phyloP scores from a whole-genome alignment of 495 filamentous ascomycete genomes.

The Xylaria scruposa region DNA sequence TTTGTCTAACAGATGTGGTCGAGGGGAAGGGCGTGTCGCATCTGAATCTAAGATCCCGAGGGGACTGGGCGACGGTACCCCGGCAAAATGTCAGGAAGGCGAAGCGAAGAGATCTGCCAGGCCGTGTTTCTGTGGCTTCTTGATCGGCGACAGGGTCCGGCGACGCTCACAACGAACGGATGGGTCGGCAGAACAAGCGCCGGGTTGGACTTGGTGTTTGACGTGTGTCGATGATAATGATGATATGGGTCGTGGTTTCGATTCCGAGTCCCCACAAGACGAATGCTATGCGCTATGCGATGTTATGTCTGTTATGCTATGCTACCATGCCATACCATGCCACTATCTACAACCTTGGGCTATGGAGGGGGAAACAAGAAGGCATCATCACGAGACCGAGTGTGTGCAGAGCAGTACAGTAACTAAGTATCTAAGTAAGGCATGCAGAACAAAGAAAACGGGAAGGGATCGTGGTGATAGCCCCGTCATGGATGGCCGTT shows the following conservation, averaged over 20 bases:
- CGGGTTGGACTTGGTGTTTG: conserved; percentile 23
- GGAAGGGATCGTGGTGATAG: not conserved
- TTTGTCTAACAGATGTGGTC: not conserved
- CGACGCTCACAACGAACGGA: conserved; percentile 14
- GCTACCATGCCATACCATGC: conserved; percentile 3
- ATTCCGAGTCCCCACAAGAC: conserved; percentile 9
- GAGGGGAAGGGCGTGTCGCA: conserved; percentile 34
- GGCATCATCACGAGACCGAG: not conserved
- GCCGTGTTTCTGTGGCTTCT: conserved; percentile 33
- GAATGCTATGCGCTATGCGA: conserved; percentile 16
- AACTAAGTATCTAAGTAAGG: not conserved
- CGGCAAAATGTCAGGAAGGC: conserved; percentile 19
- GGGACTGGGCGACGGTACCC: not conserved
- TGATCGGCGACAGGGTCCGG: conserved; percentile 37
- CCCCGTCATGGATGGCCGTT: not conserved
- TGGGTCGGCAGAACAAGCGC: conserved; percentile 25
- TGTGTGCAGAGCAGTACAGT: not conserved
- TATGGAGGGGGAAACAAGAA: not conserved
- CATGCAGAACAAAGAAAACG: conserved; percentile 10
- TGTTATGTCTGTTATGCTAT: not conserved
- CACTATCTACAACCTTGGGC: not conserved
- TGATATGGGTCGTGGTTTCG: not conserved
- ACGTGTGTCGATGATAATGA: conserved; percentile 5
- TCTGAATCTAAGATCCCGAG: conserved; percentile 18
- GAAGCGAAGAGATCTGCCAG: conserved; percentile 23